phyloP scores from a whole-genome alignment of 2,329 filamentous ascomycete species.

The Aspergillus sp. region DNA sequence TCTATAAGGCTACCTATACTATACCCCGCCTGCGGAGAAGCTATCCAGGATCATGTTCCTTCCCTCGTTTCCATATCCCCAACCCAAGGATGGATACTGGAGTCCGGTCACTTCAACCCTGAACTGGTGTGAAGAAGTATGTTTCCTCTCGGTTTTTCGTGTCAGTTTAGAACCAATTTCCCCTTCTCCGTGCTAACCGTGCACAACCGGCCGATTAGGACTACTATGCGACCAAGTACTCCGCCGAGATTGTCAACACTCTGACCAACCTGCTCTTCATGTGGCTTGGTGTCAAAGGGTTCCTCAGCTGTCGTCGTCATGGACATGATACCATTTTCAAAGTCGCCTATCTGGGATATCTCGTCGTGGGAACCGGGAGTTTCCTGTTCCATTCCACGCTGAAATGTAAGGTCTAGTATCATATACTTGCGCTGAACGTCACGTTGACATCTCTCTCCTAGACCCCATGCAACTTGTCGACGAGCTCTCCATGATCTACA shows the following conservation, averaged over 20 bases:
- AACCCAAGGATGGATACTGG: constrained; percentile 60
- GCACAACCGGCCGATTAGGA: constrained; percentile 50
- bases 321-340: constrained; percentile 74
- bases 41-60: constrained; percentile 26
- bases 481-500: constrained; percentile 71
- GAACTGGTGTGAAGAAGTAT: constrained; percentile 78
- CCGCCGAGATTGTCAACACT: constrained; percentile 76
- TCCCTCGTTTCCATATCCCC: constrained; percentile 41
- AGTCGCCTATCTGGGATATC: constrained; percentile 62
- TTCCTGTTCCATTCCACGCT: constrained; percentile 64
- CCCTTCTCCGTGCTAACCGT: constrained; percentile 4
- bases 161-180: background rate
- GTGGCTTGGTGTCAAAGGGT: constrained; percentile 71
- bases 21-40: background rate
- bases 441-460: constrained; percentile 30
- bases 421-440: background rate
- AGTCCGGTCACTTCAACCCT: constrained; percentile 67
- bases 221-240: constrained; percentile 71
- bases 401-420: constrained; percentile 49
- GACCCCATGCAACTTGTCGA: constrained; percentile 71
- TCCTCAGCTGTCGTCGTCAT: constrained; percentile 68
- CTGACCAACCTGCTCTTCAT: constrained; percentile 81
- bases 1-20: background rate
- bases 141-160: constrained; percentile 5
- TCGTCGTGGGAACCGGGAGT: constrained; percentile 60